Percentiles rank a stretch among this genome's conserved stretches.
Conservation (phyloP, 2,329 filamentous ascomycete species). For the Xylariaceae sp. region DNA sequence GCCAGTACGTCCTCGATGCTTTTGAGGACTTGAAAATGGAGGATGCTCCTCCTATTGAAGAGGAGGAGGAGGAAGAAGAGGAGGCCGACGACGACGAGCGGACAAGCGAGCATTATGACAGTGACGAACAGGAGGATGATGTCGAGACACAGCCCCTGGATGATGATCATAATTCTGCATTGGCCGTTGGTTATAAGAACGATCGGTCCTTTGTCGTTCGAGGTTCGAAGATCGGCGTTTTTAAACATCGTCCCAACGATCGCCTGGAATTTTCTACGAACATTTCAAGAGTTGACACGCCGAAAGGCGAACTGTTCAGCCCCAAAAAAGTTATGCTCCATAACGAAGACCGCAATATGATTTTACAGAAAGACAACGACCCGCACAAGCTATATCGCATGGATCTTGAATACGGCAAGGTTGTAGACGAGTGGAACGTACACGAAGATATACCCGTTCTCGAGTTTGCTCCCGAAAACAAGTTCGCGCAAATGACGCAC, state of each 20-base stretch:
- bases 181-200: slow-evolving; percentile 95
- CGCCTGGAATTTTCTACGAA: slow-evolving; percentile 94
- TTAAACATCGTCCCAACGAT: slow-evolving; percentile 92
- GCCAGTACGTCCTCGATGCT: slow-evolving; percentile 90
- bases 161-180: slow-evolving; percentile 83
- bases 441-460: slow-evolving; percentile 93
- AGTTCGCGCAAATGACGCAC: slow-evolving; percentile 95
- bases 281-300: slow-evolving; percentile 91
- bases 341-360: slow-evolving; percentile 82
- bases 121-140: slow-evolving; percentile 75
- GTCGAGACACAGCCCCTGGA: slow-evolving; percentile 64
- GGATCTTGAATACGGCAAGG: slow-evolving; percentile 96
- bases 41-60: slow-evolving; percentile 58
- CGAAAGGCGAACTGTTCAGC: slow-evolving; percentile 79
- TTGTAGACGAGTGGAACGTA: slow-evolving; percentile 97
- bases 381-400: slow-evolving; percentile 92
- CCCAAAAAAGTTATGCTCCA: slow-evolving; percentile 98
- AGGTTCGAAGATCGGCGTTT: slow-evolving; percentile 96
- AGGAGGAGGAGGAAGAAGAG: slow-evolving; percentile 49
- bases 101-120: slow-evolving; percentile 64
- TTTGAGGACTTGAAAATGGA: slow-evolving; percentile 95
- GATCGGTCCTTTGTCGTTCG: slow-evolving; percentile 96
- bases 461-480: slow-evolving; percentile 91
- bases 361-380: slow-evolving; percentile 76
- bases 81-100: slow-evolving; percentile 58